Conservation (phyloP, 345 rosid genomes). For the Aquilaria malaccensis region DNA sequence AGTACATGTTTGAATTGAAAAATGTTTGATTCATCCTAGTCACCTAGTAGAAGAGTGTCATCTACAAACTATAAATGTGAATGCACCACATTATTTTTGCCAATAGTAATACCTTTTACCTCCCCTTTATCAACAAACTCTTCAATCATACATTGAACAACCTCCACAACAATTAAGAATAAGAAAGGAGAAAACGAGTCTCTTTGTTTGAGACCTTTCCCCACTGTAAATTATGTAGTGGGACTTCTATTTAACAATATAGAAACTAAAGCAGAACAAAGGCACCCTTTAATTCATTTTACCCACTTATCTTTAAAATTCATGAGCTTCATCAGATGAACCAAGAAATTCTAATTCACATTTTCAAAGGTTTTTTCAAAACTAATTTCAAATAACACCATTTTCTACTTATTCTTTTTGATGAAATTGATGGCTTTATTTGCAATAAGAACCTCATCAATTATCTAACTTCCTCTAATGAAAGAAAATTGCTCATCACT, state of each 20-base stretch:
- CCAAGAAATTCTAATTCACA: not conserved
- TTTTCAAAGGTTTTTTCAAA: not conserved
- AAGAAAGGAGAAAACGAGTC: not conserved
- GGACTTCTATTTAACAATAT: not conserved
- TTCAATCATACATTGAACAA: not conserved
- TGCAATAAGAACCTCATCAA: not conserved
- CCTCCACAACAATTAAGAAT: not conserved
- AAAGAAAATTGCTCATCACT: not conserved
- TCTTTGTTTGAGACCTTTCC: not conserved
- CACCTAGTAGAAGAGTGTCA: not conserved
- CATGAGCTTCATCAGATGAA: not conserved
- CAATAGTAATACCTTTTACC: not conserved
- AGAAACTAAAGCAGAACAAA: not conserved
- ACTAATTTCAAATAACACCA: too few relatives aligned
- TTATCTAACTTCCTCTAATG: not conserved
- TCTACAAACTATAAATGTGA: not conserved
- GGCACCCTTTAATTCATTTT: not conserved
- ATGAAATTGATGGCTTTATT: not conserved
- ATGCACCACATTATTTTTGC: not conserved
- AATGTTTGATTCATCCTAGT: not conserved
- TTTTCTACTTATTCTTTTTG: not conserved
- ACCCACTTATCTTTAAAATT: too few relatives aligned
- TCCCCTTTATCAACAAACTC: not conserved
- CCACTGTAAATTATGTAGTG: not conserved
- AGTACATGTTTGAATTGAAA: too few relatives aligned